Evolutionary conservation across 352 stramenopile genomes (phyloP).

Genomic region (Phytophthora tubulina): DNA sequence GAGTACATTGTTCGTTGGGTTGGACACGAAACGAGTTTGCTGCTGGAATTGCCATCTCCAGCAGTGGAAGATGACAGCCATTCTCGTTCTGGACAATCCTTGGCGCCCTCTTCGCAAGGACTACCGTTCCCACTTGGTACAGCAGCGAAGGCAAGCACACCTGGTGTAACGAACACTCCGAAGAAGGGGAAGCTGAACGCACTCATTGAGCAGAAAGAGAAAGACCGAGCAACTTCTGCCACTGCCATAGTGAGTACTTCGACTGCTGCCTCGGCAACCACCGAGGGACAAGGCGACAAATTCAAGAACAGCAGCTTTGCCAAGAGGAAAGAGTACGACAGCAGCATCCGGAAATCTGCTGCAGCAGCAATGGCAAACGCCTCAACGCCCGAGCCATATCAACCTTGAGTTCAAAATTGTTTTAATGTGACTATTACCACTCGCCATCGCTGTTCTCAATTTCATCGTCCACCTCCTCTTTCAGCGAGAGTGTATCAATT

Average conservation of each 20-base stretch:
- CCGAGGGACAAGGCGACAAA: constrained; percentile 44
- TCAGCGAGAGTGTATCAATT: constrained; percentile 26
- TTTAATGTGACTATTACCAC: constrained; percentile 48
- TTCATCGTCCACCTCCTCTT: constrained; percentile 64
- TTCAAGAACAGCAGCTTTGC: constrained; percentile 83
- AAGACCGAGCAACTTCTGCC: constrained; percentile 35
- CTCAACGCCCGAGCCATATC: constrained; percentile 30
- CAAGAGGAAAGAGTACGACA: constrained; percentile 74
- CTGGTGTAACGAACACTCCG: constrained; percentile 54
- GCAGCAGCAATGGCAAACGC: constrained; percentile 27
- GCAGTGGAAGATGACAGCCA: constrained; percentile 59
- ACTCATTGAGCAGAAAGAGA: constrained; percentile 71
- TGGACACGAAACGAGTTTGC: constrained; percentile 82
- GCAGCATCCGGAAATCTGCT: constrained; percentile 57
- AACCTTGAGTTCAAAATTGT: constrained; percentile 37
- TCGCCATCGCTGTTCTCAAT: constrained; percentile 74
- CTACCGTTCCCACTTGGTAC: constrained; percentile 31
- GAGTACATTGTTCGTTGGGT: constrained; percentile 88
- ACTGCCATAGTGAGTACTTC: constrained; percentile 18
- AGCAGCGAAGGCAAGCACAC: constrained; percentile 25
- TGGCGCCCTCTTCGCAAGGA: constrained; percentile 21
- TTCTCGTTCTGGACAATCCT: constrained; percentile 32
- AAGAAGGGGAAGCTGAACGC: constrained; percentile 66
- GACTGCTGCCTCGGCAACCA: neutral
- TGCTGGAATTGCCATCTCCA: constrained; percentile 69